Evolutionary conservation across 2,329 filamentous ascomycete species (phyloP), one percentile per base, ranked within the genome.

Genomic region (Phialemoniopsis sp.): DNA sequence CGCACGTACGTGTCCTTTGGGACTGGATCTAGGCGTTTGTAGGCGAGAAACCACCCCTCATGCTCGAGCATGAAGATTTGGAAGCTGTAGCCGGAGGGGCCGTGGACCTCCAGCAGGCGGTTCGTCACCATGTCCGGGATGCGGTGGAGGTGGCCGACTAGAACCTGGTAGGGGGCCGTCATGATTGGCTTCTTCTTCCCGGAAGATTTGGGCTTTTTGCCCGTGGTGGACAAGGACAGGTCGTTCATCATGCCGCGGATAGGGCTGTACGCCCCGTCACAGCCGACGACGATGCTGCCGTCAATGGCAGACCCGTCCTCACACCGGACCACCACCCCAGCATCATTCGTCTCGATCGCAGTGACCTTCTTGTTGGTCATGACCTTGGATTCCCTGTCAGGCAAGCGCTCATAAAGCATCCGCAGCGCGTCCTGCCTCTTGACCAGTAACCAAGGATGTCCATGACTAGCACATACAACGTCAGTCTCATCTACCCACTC

Each of bases 201-300:
- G 37, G 12, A n/a, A n/a, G n/a, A n/a, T n/a, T 43, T 37, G 29
- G 40, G 29, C 7, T 29, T 12, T 43, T 37, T 7, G 29, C 17
- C 26, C 32, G 12, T 14, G 32, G 8, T 34, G 16, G 10, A 8
- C n/a, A 8, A 8, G 13, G 15, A 13, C 9, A 39, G 33, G 19
- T 40, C 40, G 30, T 41, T 42, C 34, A 55, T 50, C n/a, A 47
- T 35, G 13, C 41, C 34, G 13, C 51, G 41, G 14, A 55, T 48
- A 4, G 35, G 32, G 43, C 51, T 54, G 40, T 51, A 45, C 17
- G 52, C 50, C 15, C 52, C 52, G 37, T 55, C 52, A 14, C 47
- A 44, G n/a, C 51, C 52, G 13, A 52, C 36, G 28, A 55, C 36
- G n/a, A 54, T 44, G 19, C 51, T 51, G 13, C 52, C 52, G 7